These are phyloP conservation scores for Trichoderma polysporum DNA, from an alignment of 2,329 filamentous ascomycete genomes.

Conservation along the genomic window DNA sequence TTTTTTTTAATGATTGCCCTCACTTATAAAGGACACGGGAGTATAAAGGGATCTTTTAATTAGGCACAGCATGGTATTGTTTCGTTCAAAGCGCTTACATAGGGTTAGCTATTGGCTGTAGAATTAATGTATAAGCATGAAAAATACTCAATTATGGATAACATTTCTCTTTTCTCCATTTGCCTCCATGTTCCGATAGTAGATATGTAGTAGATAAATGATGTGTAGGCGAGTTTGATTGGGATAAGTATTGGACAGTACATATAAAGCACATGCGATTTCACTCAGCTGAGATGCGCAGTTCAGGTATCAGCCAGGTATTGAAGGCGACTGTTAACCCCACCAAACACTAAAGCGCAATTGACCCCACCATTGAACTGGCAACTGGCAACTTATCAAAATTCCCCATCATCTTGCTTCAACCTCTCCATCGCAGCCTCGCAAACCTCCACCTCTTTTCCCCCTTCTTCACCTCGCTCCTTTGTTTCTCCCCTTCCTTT, in stretches of 20 bases:
- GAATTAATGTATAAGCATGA: neutral
- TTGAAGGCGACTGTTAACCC: neutral
- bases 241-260: too few species aligned
- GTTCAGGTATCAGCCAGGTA: neutral
- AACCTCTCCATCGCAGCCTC: neutral
- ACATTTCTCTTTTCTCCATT: neutral
- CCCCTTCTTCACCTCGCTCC: neutral
- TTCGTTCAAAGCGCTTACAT: neutral
- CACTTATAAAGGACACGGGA: neutral
- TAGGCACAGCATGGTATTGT: neutral
- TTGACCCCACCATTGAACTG: conserved; percentile 14
- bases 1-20: neutral
- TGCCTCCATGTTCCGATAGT: too few species aligned
- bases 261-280: neutral
- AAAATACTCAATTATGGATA: neutral
- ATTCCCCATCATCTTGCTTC: neutral
- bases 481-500: neutral
- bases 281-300: neutral
- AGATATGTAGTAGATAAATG: too few species aligned
- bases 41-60: neutral
- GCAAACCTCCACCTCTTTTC: neutral
- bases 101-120: neutral
- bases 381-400: neutral
- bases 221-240: too few species aligned
- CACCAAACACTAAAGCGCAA: neutral